phyloP scores from a whole-genome alignment of 306 rosid species.

The Casuarina equisetifolia region DNA sequence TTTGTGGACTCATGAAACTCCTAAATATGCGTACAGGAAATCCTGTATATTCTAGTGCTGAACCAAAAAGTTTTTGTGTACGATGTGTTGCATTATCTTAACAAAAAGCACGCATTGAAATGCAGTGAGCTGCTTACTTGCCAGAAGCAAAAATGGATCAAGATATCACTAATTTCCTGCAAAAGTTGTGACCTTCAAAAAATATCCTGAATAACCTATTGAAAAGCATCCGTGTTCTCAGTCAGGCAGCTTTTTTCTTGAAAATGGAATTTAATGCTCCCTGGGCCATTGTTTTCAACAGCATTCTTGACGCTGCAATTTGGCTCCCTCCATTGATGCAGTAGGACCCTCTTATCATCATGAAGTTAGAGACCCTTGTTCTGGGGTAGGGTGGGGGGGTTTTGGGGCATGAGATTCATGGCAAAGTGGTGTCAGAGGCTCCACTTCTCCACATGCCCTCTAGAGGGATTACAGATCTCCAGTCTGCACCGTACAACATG shows the following conservation, averaged over 20 bases:
- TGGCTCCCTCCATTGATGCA: constrained; percentile 3
- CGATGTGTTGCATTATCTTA: background rate
- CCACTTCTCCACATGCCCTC: constrained; percentile 46
- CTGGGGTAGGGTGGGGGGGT: constrained; percentile 25
- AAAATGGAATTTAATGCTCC: background rate
- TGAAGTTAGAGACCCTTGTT: constrained; percentile 33
- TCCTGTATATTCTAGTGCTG: background rate
- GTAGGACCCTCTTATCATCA: constrained; percentile 42
- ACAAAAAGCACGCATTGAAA: too few relatives aligned
- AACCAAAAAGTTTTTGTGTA: background rate
- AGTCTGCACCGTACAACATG: constrained; percentile 49
- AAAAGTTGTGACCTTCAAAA: background rate
- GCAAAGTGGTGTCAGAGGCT: constrained; percentile 59
- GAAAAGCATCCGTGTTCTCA: background rate
- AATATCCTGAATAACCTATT: background rate
- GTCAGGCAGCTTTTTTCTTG: background rate
- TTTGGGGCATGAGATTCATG: constrained; percentile 41
- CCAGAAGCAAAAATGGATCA: too few relatives aligned
- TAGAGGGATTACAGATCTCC: constrained; percentile 32
- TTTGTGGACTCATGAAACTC: constrained; percentile 22
- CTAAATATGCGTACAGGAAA: constrained; percentile 15
- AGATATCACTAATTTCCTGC: background rate
- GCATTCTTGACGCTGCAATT: constrained; percentile 16
- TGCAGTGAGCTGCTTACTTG: too few relatives aligned
- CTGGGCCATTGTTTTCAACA: constrained; percentile 6